Evolutionary conservation across 169 alveolate species (phyloP).

Genomic region (Plasmodium vivax): DNA sequence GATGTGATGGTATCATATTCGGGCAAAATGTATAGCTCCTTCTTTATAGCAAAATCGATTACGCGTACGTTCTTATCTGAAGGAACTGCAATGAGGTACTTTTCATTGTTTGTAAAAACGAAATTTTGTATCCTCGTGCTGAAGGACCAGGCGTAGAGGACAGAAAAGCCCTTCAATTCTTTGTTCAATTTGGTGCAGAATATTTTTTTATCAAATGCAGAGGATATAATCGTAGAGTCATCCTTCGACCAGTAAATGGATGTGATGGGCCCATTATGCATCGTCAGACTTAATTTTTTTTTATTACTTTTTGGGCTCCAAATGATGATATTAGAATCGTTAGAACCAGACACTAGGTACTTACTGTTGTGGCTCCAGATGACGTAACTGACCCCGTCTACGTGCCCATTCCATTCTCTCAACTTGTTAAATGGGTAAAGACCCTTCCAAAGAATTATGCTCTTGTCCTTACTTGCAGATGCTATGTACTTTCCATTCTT

Average conservation of each 20-base stretch:
- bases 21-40: conserved; percentile 78
- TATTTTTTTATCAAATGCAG: conserved; percentile 80
- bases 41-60: conserved; percentile 66
- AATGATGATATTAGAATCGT: conserved; percentile 78
- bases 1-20: conserved; percentile 81
- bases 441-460: conserved; percentile 80
- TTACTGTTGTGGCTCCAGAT: conserved; percentile 82
- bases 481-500: conserved; percentile 80
- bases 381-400: conserved; percentile 78
- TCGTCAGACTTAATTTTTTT: conserved; percentile 73
- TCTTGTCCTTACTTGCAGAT: conserved; percentile 82
- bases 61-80: conserved; percentile 80
- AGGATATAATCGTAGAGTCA: conserved; percentile 73
- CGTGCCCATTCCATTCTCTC: conserved; percentile 80
- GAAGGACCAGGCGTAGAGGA: conserved; percentile 74
- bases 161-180: conserved; percentile 60
- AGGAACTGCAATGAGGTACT: conserved; percentile 77
- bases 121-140: conserved; percentile 78
- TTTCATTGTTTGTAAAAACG: conserved; percentile 79
- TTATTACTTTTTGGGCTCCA: conserved; percentile 80
- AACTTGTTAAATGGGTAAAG: conserved; percentile 77
- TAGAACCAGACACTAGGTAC: conserved; percentile 77
- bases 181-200: conserved; percentile 71
- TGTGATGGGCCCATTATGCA: conserved; percentile 76
- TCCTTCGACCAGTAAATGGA: conserved; percentile 79